Percentiles rank a stretch among this genome's conserved stretches.
phyloP scores from a whole-genome alignment of 202 grass and related monocot genomes.

The Saccharum hybrid region DNA sequence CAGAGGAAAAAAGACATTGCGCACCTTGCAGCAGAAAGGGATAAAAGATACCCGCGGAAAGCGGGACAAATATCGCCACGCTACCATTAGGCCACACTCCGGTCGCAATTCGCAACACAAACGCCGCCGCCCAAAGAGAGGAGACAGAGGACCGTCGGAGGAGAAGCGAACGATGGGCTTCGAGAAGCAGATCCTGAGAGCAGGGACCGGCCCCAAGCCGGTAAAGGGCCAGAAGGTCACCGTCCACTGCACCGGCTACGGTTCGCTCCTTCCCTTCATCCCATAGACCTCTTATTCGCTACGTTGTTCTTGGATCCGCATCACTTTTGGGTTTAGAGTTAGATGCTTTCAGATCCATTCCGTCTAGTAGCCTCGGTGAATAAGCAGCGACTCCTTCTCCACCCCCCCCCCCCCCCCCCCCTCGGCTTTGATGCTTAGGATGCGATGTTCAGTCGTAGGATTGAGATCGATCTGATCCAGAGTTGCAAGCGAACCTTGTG shows the following conservation, averaged over 20 bases:
- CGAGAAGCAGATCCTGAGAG: slow-evolving; percentile 72
- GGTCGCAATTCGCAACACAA: neutral
- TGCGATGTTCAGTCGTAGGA: neutral
- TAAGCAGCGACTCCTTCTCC: neutral
- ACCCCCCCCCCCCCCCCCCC: too few species aligned
- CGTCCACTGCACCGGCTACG: slow-evolving; percentile 97
- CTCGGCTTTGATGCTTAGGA: neutral
- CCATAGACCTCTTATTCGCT: neutral
- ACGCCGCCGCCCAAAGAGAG: slow-evolving; percentile 21
- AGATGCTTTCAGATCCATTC: slow-evolving; percentile 40
- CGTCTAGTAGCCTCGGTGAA: neutral
- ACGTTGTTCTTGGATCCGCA: slow-evolving; percentile 26
- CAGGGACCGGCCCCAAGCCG: slow-evolving; percentile 77
- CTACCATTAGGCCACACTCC: too few species aligned
- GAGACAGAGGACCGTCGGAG: neutral
- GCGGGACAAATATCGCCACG: neutral
- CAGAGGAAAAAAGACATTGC: neutral
- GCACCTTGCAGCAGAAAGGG: neutral
- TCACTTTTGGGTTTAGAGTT: neutral
- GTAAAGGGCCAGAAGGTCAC: slow-evolving; percentile 88
- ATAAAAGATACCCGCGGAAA: neutral
- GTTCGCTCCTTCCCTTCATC: slow-evolving; percentile 46
- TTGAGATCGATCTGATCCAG: neutral
- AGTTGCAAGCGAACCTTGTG: slow-evolving; percentile 1
- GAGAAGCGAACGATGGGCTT: slow-evolving; percentile 64